Evolutionary conservation across 83 land plant genomes (phyloP), one percentile per base, ranked within the genome.

Genomic region (Picea abies): DNA sequence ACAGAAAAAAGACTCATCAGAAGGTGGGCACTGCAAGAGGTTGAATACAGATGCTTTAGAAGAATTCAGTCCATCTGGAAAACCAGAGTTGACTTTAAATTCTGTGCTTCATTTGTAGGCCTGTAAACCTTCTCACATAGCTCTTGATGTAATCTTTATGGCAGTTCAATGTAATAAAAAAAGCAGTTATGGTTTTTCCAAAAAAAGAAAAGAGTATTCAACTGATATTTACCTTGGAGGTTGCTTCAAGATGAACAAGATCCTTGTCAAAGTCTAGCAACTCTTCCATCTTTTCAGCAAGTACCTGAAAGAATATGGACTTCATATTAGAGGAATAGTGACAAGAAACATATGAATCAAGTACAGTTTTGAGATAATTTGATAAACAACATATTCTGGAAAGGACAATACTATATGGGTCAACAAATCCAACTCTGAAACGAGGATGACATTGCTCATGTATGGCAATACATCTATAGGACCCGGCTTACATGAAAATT

Each of bases 221-320:
- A 39, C 49, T 66, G 62, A 5, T 15, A 76, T 6, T 29, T 80
- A 96, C 99, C 97, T 98, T 98, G 0, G 99, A 90, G 37, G 99
- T 98, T 58, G 95, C 91, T 85, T 98, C 97, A 83, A 98, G 71
- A 85, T 94, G 94, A 32, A 86, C 71, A 81, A 98, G 93, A 81
- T 96, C 99, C 83, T 96, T 96, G 78, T 90, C 91, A 84, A 97
- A 94, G 84, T 97, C 99, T 63, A 97, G 88, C 82, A 97, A 84
- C 78, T 96, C 98, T 10, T 97, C 91, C 91, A 94, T 86, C 80
- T 97, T 92, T 84, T 97, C 99, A 86, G 97, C 89, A 71, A 97
- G 81, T 9, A 97, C 90, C 99, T 97, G 76, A 39, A 49, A 66
- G 11, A 44, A 47, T 12, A 35, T 32, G 58, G 61, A 76, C 25